Conservation (phyloP, 768 basidiomycete species). For the Phaeotremella fagi region DNA sequence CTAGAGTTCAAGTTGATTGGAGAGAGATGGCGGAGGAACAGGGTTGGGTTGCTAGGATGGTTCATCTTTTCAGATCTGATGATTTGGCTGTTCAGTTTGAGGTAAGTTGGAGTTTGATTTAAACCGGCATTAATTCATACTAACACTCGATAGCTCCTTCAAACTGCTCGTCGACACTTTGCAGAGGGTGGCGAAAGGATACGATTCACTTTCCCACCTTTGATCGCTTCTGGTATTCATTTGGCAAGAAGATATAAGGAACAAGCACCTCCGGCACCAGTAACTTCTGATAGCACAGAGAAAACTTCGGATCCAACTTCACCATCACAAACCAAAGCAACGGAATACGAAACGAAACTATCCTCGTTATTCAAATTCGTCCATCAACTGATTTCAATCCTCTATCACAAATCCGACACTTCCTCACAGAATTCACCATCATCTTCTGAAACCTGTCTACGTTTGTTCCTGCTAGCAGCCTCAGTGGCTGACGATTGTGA, state of each 20-base stretch:
- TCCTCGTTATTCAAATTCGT: constrained; percentile 88
- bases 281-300: constrained; percentile 49
- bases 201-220: constrained; percentile 92
- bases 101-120: constrained; percentile 59
- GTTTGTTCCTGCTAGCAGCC: constrained; percentile 90
- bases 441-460: constrained; percentile 76
- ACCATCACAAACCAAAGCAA: not conserved
- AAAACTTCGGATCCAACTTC: not conserved
- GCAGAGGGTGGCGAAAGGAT: constrained; percentile 83
- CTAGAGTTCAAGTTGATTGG: constrained; percentile 55
- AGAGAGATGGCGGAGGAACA: constrained; percentile 98
- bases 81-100: constrained; percentile 84
- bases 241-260: constrained; percentile 87
- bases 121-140: not conserved
- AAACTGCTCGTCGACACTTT: constrained; percentile 84
- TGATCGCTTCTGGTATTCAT: constrained; percentile 89
- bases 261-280: constrained; percentile 55
- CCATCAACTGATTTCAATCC: constrained; percentile 85
- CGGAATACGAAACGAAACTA: constrained; percentile 55
- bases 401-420: constrained; percentile 88
- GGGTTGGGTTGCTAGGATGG: constrained; percentile 97
- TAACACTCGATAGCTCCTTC: constrained; percentile 61
- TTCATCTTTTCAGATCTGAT: constrained; percentile 87
- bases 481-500: constrained; percentile 92
- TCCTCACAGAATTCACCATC: constrained; percentile 5